Conservation (phyloP, 2,329 filamentous ascomycete genomes). For the Exophiala sp. region DNA sequence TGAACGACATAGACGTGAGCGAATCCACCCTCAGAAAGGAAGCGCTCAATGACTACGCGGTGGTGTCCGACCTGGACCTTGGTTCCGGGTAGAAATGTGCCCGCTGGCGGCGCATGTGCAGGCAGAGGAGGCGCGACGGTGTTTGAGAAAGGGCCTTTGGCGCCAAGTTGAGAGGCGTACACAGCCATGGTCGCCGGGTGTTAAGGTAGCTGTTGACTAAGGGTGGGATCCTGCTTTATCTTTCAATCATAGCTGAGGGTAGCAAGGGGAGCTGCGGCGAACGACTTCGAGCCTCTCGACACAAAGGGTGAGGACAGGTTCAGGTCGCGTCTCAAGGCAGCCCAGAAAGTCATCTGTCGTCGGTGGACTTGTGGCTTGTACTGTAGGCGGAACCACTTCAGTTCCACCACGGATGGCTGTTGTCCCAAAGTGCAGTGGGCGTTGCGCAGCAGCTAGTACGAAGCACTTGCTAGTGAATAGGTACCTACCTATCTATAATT, state of each 20-base stretch:
- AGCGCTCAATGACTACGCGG: constrained; percentile 89
- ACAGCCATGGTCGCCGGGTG: constrained; percentile 24
- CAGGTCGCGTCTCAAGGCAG: not conserved
- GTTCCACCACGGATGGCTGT: not conserved
- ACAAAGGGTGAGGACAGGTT: not conserved
- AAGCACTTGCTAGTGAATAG: too few species aligned
- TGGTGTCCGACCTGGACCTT: constrained; percentile 95
- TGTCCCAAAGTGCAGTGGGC: not conserved
- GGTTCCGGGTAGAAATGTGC: constrained; percentile 86
- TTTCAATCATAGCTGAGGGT: constrained; percentile 1
- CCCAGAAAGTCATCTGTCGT: not conserved
- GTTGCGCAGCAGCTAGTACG: not conserved
- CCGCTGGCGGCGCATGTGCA: constrained; percentile 49
- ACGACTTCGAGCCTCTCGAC: not conserved
- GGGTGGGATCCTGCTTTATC: constrained; percentile 3
- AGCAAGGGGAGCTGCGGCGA: not conserved
- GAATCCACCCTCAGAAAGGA: constrained; percentile 95
- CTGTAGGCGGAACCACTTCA: not conserved
- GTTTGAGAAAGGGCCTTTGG: constrained; percentile 22
- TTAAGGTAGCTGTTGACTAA: constrained; percentile 1
- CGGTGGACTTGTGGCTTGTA: not conserved
- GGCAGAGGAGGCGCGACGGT: constrained; percentile 31
- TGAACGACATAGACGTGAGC: constrained; percentile 97
- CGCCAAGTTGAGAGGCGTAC: constrained; percentile 25
- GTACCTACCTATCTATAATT: not conserved